These are phyloP conservation scores for Kodamaea anthophila DNA, from an alignment of 1,139 yeast genomes.

Conservation along the genomic window DNA sequence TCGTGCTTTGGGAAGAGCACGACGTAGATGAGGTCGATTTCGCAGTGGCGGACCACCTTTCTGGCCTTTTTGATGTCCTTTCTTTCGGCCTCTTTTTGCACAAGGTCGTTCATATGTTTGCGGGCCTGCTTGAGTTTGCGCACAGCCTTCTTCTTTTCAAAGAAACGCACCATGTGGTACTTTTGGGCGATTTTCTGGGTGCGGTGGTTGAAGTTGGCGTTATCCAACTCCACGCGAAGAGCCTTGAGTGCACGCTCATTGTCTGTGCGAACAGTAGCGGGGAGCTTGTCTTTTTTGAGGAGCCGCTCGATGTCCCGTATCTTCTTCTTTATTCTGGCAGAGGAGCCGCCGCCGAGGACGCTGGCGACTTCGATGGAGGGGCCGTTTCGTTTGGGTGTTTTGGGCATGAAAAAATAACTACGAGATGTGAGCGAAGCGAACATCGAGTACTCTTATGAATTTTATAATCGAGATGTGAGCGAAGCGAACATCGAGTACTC, in stretches of 20 bases:
- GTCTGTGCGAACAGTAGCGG: conserved; percentile 71
- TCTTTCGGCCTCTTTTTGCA: conserved; percentile 32
- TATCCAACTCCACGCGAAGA: conserved; percentile 57
- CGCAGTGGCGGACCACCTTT: conserved; percentile 50
- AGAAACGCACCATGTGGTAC: conserved; percentile 91
- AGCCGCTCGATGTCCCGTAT: conserved; percentile 81
- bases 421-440: too few relatives aligned
- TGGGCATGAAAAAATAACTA: conserved; percentile 15
- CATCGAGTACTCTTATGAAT: too few relatives aligned
- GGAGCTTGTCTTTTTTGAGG: conserved; percentile 53
- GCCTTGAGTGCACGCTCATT: conserved; percentile 85
- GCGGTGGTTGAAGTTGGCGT: conserved; percentile 43
- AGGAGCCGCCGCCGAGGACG: conserved; percentile 33
- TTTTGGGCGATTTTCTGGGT: conserved; percentile 62
- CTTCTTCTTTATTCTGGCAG: conserved; percentile 67
- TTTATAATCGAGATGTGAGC: too few relatives aligned
- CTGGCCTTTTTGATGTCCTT: conserved; percentile 50
- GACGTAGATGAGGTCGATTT: conserved; percentile 71
- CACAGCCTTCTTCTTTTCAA: conserved; percentile 83
- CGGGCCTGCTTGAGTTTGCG: conserved; percentile 64
- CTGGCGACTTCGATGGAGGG: conserved; percentile 22
- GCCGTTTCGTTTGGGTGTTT: conserved; percentile 11
- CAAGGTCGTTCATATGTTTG: conserved; percentile 39
- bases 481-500: too few relatives aligned
- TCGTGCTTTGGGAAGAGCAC: conserved; percentile 71